Conservation (phyloP, 805 yeast genomes). For the Wickerhamiella lipophila region DNA sequence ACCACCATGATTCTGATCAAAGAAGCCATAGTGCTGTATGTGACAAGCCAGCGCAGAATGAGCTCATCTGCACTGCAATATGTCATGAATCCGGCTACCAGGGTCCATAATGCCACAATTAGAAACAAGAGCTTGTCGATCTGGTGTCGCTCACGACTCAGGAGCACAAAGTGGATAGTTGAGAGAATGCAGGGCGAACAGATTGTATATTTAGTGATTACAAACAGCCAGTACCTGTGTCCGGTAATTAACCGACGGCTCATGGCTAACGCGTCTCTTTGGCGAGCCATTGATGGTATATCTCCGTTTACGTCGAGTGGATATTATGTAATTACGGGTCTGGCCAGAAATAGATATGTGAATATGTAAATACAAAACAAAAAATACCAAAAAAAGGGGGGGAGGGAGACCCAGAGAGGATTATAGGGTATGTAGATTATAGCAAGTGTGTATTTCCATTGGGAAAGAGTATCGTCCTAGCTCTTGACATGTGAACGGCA, state of each 20-base stretch:
- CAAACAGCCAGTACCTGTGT: slow-evolving; percentile 17
- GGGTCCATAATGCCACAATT: slow-evolving; percentile 76
- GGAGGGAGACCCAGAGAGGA: too few relatives aligned
- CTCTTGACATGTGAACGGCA: too few relatives aligned
- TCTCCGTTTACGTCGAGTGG: slow-evolving; percentile 1
- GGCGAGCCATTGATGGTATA: slow-evolving; percentile 13
- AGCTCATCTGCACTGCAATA: slow-evolving; percentile 77
- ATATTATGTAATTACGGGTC: neutral
- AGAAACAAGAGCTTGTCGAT: slow-evolving; percentile 36
- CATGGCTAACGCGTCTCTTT: slow-evolving; percentile 15
- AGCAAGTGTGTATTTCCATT: too few relatives aligned
- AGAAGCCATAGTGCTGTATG: slow-evolving; percentile 78
- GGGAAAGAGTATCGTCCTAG: too few relatives aligned
- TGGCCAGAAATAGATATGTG: too few relatives aligned
- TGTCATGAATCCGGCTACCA: slow-evolving; percentile 74
- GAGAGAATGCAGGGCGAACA: slow-evolving; percentile 7
- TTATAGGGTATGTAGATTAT: too few relatives aligned
- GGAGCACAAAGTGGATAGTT: slow-evolving; percentile 1
- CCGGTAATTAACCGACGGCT: slow-evolving; percentile 17
- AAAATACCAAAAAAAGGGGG: too few relatives aligned
- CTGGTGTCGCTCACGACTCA: neutral
- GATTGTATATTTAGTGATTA: neutral
- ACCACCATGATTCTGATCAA: slow-evolving; percentile 74
- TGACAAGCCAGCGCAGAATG: slow-evolving; percentile 84
- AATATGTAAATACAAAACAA: too few relatives aligned